Base-by-base conservation (phyloP, 2,329 filamentous ascomycete genomes). In the Bipolaris sorokiniana region DNA sequence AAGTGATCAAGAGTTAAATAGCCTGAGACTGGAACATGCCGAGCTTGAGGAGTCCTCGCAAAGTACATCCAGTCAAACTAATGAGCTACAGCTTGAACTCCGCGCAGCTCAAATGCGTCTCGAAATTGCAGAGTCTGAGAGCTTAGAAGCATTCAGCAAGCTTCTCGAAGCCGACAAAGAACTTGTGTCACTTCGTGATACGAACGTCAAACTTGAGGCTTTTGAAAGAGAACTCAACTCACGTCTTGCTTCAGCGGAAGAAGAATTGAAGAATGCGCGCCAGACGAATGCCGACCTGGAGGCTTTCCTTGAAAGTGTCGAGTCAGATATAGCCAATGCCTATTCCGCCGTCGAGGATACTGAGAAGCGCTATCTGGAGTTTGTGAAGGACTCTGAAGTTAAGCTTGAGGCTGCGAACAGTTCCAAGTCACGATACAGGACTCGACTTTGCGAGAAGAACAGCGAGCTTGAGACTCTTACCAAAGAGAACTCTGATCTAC, bases 231-330 rank as follows among this genome's bases (percentile, higher is more conserved):
- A 67, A 36, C 56, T 77, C 7, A 28, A 62, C 5, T 42, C 51
- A 9, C 69, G 71, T 26, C 64, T 77, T 26, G 56, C 65, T 2
- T 59, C 64, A 22, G 72, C 74, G 3, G 75, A 76, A 51, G 59
- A 71, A 16, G 72, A 77, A 22, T 57, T 77, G 15, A 41, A 60
- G 6, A 65, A 54, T 13, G 67, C 75, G 1, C 64, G 63, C 31
- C 55, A 67, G 5, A 70, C 71, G 6, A 77, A 77, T 48, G 48
- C 67, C 37, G 63, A 62, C 1, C 62, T 77, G 2, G 74, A 76
- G 44, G 58, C 60, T 0, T 73, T 76, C 54, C 62, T 77, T 9
- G 68, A 67, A 42, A 67, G 69, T 28, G 63, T 72, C 1, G 64
- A 75, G 41, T 56, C 67, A 20, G 72, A 73, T 33, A 73, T 75